These are phyloP conservation scores for Mycena filopes DNA, from an alignment of 768 basidiomycete genomes.

Conservation along the genomic window DNA sequence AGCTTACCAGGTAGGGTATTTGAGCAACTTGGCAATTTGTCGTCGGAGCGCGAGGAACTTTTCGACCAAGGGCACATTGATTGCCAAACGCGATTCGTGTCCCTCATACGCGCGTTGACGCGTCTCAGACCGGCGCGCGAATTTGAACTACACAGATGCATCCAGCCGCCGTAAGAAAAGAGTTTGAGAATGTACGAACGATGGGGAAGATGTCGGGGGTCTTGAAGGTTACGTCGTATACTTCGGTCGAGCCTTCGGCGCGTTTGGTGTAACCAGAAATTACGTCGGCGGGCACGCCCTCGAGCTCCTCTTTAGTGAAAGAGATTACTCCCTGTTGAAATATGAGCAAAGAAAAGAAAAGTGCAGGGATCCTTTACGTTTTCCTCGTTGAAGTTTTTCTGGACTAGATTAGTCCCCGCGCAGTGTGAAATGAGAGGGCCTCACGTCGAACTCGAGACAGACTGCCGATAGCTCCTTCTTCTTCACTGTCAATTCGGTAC, in stretches of 20 bases:
- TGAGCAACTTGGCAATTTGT: constrained; percentile 71
- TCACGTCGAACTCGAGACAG: constrained; percentile 82
- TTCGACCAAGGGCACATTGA: constrained; percentile 77
- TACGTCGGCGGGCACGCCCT: constrained; percentile 84
- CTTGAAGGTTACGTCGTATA: constrained; percentile 83
- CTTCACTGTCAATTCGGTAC: constrained; percentile 63
- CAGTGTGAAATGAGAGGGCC: constrained; percentile 34
- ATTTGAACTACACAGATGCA: constrained; percentile 70
- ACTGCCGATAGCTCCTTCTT: constrained; percentile 83
- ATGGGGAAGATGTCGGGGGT: constrained; percentile 85
- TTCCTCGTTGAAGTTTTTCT: constrained; percentile 94
- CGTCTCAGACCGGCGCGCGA: constrained; percentile 74
- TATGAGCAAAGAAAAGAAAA: constrained; percentile 1
- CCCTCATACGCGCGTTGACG: constrained; percentile 74
- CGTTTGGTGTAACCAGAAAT: constrained; percentile 80
- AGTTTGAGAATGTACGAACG: constrained; percentile 51
- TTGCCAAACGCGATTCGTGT: constrained; percentile 71
- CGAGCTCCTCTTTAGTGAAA: constrained; percentile 79
- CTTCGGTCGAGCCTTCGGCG: constrained; percentile 63
- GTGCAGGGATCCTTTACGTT: constrained; percentile 53
- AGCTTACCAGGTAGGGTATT: constrained; percentile 74
- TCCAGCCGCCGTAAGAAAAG: constrained; percentile 7
- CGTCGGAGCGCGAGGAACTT: constrained; percentile 78
- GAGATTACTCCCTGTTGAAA: constrained; percentile 61
- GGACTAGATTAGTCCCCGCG: constrained; percentile 5